A percentile compares a stretch with the other conserved stretches of the same genome.
Evolutionary conservation across 1,284 basidiomycete species (phyloP).

Genomic region (Polyporus tsugae): DNA sequence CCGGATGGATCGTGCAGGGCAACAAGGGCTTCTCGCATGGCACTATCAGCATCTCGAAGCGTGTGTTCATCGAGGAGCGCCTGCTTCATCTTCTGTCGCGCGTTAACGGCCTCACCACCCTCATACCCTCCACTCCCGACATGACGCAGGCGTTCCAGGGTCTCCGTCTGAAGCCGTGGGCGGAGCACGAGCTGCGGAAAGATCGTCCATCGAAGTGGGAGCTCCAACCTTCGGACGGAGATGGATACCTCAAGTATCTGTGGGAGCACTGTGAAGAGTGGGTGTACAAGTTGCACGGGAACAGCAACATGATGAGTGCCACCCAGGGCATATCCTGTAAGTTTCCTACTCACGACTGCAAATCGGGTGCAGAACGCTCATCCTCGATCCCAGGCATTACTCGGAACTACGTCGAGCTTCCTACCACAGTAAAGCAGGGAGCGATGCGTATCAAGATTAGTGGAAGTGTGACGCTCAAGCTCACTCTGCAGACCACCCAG

Average conservation of each 20-base stretch:
- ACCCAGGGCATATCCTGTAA: constrained; percentile 40
- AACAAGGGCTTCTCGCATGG: constrained; percentile 38
- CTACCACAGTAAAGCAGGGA: constrained; percentile 37
- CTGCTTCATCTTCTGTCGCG: constrained; percentile 39
- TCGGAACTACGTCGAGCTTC: constrained; percentile 41
- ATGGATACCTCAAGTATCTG: constrained; percentile 38
- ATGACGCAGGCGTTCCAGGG: constrained; percentile 39
- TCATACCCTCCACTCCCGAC: constrained; percentile 41
- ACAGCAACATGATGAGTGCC: constrained; percentile 35
- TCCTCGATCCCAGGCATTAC: constrained; percentile 37
- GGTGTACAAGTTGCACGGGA: constrained; percentile 40
- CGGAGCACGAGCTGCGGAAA: constrained; percentile 37
- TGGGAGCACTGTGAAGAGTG: constrained; percentile 43
- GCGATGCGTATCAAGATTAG: constrained; percentile 40
- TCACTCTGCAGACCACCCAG: constrained; percentile 34
- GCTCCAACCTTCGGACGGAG: constrained; percentile 27
- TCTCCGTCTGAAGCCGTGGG: constrained; percentile 41
- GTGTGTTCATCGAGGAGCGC: constrained; percentile 42
- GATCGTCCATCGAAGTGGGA: constrained; percentile 38
- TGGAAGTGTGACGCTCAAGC: constrained; percentile 39
- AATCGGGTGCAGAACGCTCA: background rate
- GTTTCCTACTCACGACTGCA: constrained; percentile 11
- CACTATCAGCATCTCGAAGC: constrained; percentile 40
- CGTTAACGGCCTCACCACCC: constrained; percentile 44
- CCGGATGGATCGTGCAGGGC: constrained; percentile 38